Evolutionary conservation across 2,329 filamentous ascomycete genomes (phyloP).

Genomic region (Colletotrichum sp.): DNA sequence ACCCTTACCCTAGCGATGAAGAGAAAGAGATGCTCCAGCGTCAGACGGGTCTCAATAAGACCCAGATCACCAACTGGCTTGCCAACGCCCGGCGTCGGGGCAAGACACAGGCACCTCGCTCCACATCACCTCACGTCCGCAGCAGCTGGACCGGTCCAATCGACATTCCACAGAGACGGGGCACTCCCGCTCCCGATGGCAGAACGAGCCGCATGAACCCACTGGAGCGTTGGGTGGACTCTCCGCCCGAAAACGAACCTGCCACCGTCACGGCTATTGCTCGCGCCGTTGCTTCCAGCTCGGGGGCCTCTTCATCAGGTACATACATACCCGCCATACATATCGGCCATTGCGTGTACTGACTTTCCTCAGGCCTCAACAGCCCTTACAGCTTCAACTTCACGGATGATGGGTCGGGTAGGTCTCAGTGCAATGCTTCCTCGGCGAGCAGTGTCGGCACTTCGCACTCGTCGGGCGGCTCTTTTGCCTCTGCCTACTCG

Average conservation of each 20-base stretch:
- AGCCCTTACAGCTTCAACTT: slow-evolving; percentile 63
- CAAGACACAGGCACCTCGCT: slow-evolving; percentile 74
- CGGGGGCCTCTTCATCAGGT: slow-evolving; percentile 42
- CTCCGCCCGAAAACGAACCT: slow-evolving; percentile 65
- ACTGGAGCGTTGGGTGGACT: slow-evolving; percentile 64
- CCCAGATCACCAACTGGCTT: slow-evolving; percentile 90
- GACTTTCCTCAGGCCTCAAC: slow-evolving; percentile 48
- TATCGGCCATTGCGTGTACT: not conserved
- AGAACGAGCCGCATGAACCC: slow-evolving; percentile 52
- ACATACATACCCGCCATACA: not conserved
- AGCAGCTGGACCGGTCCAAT: slow-evolving; percentile 67
- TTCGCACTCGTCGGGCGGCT: slow-evolving; percentile 64
- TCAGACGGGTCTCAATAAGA: slow-evolving; percentile 80
- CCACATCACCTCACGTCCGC: slow-evolving; percentile 72
- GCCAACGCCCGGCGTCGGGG: slow-evolving; percentile 86
- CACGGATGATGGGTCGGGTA: slow-evolving; percentile 65
- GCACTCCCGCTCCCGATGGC: slow-evolving; percentile 57
- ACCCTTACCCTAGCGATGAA: slow-evolving; percentile 87
- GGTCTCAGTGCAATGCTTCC: slow-evolving; percentile 63
- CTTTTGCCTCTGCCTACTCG: slow-evolving; percentile 64
- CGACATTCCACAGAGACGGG: slow-evolving; percentile 71
- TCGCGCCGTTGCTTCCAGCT: slow-evolving; percentile 59
- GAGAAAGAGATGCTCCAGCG: slow-evolving; percentile 82
- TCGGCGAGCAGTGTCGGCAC: slow-evolving; percentile 66
- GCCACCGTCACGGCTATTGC: slow-evolving; percentile 65